Evolutionary conservation across 305 asterid genomes (phyloP), one percentile per base, ranked within the genome.

Genomic region (Solanum hybrid): DNA sequence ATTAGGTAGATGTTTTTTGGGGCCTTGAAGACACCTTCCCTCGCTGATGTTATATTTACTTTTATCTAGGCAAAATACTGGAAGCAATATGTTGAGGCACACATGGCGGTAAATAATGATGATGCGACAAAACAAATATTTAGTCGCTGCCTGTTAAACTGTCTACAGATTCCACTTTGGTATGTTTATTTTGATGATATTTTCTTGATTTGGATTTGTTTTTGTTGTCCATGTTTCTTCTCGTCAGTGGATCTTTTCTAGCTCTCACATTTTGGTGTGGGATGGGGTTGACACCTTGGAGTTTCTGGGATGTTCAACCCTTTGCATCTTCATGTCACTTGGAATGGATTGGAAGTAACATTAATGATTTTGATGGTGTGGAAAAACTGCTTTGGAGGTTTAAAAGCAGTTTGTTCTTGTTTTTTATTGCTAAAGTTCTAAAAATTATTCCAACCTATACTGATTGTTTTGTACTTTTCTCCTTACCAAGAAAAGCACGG

Each of bases 21-120:
- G 77, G 33, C 15, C 87, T 61, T 65, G 79, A 32, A 86, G 57
- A 13, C 89, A 12, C 24, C 89, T 61, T 86, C 10, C 33, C 79
- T 72, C 90, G 89, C 91, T 93, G 89, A 90, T 76, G 37, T 73
- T 31, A 68, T 37, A 75, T 90, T 83, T 89, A 38, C 45, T 88
- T 88, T 73, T 76, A 24, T 88, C 37, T 90, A 96, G 99, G 99
- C 98, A 68, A 97, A 95, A 93, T 97, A 91, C 89, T 97, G 99
- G 99, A 97, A 95, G 94, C 99, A 97, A 91, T 97, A 95, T 93
- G 95, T 96, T 26, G 99, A 97, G 92, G 99, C 98, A 41, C 94
- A 94, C 93, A 96, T 97, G 99, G 95, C 96, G 45, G 94, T 93
- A 83, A 96, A 96, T 92, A 95, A 97, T 90, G 99, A 97, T 90